Conservation (phyloP, 2,329 filamentous ascomycete species). For the Phyllosticta citrichinensis region DNA sequence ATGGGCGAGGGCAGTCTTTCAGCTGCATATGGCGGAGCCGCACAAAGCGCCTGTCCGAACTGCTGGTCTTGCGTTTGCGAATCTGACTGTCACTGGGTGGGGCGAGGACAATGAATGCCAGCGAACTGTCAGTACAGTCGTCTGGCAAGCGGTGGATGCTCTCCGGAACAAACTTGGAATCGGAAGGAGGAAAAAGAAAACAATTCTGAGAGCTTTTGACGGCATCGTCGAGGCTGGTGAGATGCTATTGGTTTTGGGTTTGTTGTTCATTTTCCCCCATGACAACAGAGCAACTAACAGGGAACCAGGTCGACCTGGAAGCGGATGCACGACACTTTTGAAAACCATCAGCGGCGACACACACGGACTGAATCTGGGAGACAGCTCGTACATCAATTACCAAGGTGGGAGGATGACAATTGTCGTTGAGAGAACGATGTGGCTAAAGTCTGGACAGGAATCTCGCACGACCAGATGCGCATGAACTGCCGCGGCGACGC, state of each 20-base stretch:
- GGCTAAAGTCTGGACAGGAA: slow-evolving; percentile 32
- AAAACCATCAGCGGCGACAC: slow-evolving; percentile 79
- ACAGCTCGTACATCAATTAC: slow-evolving; percentile 69
- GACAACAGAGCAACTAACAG: neutral
- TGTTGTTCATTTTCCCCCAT: neutral
- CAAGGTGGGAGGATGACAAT: slow-evolving; percentile 43
- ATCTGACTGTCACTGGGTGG: neutral
- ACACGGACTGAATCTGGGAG: slow-evolving; percentile 65
- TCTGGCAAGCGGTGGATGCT: neutral
- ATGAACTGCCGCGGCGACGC: slow-evolving; percentile 70
- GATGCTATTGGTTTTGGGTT: slow-evolving; percentile 64
- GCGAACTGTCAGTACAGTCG: neutral
- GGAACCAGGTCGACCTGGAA: slow-evolving; percentile 43
- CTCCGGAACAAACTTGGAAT: neutral
- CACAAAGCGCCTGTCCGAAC: neutral
- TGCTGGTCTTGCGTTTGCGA: slow-evolving; percentile 5
- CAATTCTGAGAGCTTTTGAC: slow-evolving; percentile 49
- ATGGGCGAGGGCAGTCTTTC: slow-evolving; percentile 4
- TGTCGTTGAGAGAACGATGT: neutral
- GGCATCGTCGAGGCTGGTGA: slow-evolving; percentile 60
- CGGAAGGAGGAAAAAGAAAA: neutral
- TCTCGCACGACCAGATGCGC: slow-evolving; percentile 65
- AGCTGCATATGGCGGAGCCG: neutral
- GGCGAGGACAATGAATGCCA: neutral
- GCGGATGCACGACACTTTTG: slow-evolving; percentile 71